A percentile compares a stretch with the other conserved stretches of the same genome.
phyloP scores from a whole-genome alignment of 192 early-diverging fungal species.

The Coemansia sp. region DNA sequence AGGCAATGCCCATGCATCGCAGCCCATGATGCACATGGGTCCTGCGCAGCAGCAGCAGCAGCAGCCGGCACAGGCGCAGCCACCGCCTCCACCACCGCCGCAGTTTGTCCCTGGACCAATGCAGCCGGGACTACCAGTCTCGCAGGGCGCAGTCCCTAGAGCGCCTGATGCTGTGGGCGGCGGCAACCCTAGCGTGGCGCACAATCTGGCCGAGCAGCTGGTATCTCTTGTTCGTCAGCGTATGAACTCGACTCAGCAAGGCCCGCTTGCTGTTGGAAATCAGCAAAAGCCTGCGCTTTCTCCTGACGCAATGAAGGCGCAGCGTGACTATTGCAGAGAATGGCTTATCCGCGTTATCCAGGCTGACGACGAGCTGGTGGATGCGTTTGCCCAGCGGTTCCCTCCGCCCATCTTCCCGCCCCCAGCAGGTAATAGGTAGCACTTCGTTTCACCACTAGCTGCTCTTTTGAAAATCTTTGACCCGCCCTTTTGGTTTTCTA shows the following conservation, averaged over 20 bases:
- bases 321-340: conserved; percentile 53
- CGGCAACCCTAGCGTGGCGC: conserved; percentile 33
- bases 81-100: not conserved
- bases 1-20: conserved; percentile 1
- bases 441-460: not conserved
- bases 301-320: conserved; percentile 21
- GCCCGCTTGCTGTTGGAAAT: not conserved
- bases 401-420: conserved; percentile 44
- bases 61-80: conserved; percentile 5
- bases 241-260: conserved; percentile 37
- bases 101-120: not conserved
- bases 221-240: conserved; percentile 53
- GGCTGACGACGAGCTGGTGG: conserved; percentile 55
- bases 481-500: not conserved
- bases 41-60: not conserved
- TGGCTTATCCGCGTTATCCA: conserved; percentile 55
- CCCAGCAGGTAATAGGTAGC: conserved; percentile 3
- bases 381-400: conserved; percentile 54
- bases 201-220: conserved; percentile 54
- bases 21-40: conserved; percentile 17
- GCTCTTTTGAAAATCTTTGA: too few species aligned
- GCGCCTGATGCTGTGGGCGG: not conserved
- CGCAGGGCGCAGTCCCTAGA: not conserved
- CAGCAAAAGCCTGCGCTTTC: conserved; percentile 10
- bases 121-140: conserved; percentile 3